These are phyloP conservation scores for Astrothelium macrocarpum DNA, from an alignment of 495 filamentous ascomycete genomes.

Conservation along the genomic window DNA sequence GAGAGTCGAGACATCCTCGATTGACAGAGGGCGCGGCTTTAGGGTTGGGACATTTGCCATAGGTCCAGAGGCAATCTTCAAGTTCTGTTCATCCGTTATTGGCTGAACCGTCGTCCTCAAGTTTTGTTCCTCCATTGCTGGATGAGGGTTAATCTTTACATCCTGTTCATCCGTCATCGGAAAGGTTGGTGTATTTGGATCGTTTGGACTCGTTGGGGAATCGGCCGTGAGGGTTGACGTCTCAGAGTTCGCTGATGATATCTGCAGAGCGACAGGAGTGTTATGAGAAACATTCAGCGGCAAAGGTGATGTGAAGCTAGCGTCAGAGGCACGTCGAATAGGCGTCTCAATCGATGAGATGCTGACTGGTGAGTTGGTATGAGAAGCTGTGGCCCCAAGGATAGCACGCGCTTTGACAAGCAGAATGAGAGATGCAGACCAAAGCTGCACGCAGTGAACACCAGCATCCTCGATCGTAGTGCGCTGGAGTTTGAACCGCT, in stretches of 20 bases:
- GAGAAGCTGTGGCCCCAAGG: neutral
- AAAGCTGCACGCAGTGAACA: conserved; percentile 17
- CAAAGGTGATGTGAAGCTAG: neutral
- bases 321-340: neutral
- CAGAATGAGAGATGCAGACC: conserved; percentile 16
- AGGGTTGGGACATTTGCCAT: no score
- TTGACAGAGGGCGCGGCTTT: neutral
- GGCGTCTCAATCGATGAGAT: neutral
- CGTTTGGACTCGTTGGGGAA: neutral
- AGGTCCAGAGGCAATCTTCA: no score
- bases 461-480: conserved; percentile 17
- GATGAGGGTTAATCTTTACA: no score
- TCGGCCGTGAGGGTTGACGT: neutral
- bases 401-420: conserved; percentile 6
- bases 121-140: no score
- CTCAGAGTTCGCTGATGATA: neutral
- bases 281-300: neutral
- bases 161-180: neutral
- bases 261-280: neutral
- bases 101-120: no score
- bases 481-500: conserved; percentile 22
- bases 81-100: no score
- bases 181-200: neutral
- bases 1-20: neutral
- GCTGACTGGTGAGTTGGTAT: neutral